A percentile compares a stretch with the other conserved stretches of the same genome.
phyloP scores from a whole-genome alignment of 305 asterid genomes.

The Rubia balearica region DNA sequence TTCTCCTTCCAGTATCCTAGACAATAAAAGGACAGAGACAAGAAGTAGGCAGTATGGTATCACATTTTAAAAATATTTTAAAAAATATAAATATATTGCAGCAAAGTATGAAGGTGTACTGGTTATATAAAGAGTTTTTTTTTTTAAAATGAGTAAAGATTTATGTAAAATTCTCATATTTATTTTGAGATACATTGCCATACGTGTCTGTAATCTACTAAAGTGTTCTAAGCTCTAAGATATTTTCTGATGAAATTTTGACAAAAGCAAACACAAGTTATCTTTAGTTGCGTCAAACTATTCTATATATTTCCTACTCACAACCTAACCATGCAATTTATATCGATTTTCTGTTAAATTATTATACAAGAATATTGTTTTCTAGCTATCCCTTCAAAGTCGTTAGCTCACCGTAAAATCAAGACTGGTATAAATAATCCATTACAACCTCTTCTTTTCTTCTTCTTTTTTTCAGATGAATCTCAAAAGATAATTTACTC shows the following conservation, averaged over 20 bases:
- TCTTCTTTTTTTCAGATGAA: neutral
- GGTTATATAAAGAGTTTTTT: neutral
- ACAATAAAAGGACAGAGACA: neutral
- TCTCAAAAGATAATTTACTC: neutral
- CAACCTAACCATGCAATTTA: neutral
- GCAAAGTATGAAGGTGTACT: neutral
- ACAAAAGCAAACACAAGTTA: neutral
- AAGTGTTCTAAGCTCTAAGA: neutral
- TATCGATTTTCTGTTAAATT: neutral
- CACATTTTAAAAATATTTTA: neutral
- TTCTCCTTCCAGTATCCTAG: neutral
- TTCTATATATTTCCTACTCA: neutral
- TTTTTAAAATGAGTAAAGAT: too few relatives aligned
- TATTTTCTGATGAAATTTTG: neutral
- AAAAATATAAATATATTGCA: neutral
- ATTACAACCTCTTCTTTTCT: neutral
- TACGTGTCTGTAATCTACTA: neutral
- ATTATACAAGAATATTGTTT: neutral
- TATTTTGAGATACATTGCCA: too few relatives aligned
- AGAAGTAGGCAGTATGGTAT: neutral
- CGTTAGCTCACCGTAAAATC: neutral
- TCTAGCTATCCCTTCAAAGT: neutral
- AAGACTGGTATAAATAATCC: neutral
- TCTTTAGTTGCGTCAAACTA: neutral
- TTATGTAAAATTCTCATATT: neutral